Percentiles rank a stretch among this genome's conserved stretches.
Conservation (phyloP, 73 alveolate genomes). For the Paramecium sonneborni region DNA sequence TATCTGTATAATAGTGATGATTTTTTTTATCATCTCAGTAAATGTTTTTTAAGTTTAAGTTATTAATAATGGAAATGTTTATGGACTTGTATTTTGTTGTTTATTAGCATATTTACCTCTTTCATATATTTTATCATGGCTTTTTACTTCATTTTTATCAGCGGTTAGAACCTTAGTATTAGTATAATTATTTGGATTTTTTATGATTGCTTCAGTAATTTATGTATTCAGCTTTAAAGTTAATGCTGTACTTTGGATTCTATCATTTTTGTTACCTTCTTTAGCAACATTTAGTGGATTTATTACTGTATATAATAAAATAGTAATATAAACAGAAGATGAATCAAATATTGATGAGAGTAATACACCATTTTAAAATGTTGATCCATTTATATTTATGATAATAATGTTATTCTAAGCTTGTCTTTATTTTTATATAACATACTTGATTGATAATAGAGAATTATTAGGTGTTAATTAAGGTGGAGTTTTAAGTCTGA, state of each 20-base stretch:
- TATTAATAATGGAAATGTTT: not conserved
- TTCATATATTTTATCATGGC: conserved; percentile 30
- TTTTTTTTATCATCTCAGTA: not conserved
- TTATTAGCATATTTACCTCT: conserved; percentile 29
- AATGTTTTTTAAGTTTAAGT: not conserved
- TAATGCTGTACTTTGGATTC: not conserved
- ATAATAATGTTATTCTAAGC: not conserved
- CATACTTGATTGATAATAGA: not conserved
- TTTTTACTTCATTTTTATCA: not conserved
- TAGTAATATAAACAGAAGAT: not conserved
- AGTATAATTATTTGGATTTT: not conserved
- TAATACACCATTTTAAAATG: not conserved
- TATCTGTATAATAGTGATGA: not conserved
- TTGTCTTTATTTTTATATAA: not conserved
- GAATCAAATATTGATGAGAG: not conserved
- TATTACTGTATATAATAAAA: not conserved
- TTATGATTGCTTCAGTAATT: not conserved
- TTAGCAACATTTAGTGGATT: conserved; percentile 21
- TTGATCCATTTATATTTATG: not conserved
- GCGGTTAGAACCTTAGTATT: conserved; percentile 18
- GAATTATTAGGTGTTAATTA: not conserved
- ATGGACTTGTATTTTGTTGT: not conserved
- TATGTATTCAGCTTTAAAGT: not conserved
- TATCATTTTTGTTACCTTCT: not conserved
- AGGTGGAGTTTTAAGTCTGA: not conserved